A percentile compares a stretch with the other conserved stretches of the same genome.
Conservation (phyloP, 345 rosid genomes). For the Populus euphratica region DNA sequence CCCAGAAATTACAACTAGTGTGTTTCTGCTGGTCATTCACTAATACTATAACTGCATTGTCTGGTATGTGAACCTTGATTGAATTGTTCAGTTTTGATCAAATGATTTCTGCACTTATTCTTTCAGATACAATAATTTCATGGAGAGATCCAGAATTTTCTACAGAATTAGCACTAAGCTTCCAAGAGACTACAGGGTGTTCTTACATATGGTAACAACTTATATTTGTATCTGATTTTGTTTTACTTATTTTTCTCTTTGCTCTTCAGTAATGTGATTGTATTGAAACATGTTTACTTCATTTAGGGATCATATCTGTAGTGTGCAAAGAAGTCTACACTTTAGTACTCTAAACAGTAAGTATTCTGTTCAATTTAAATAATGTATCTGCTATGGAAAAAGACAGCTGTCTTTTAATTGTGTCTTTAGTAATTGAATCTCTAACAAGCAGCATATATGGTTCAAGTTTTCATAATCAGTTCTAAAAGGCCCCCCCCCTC, state of each 20-base stretch:
- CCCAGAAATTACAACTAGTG: not conserved
- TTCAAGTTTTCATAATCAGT: not conserved
- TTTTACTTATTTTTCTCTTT: not conserved
- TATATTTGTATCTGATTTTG: not conserved
- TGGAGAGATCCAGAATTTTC: slow-evolving; percentile 94
- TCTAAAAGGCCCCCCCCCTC: not conserved
- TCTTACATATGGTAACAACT: slow-evolving; percentile 70
- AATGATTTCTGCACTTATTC: slow-evolving; percentile 5
- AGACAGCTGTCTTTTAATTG: not conserved
- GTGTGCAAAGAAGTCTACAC: slow-evolving; percentile 77
- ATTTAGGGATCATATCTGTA: slow-evolving; percentile 80
- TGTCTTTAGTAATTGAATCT: not conserved
- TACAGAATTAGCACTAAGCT: slow-evolving; percentile 92
- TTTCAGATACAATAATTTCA: slow-evolving; percentile 86
- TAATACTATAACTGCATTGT: not conserved
- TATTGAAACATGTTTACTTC: slow-evolving; percentile 2
- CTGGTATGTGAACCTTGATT: not conserved
- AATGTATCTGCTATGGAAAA: not conserved
- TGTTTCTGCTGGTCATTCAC: not conserved
- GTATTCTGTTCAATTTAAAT: slow-evolving; percentile 19
- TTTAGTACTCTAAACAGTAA: slow-evolving; percentile 76
- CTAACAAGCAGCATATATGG: not conserved
- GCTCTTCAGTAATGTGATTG: not conserved
- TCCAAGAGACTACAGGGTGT: slow-evolving; percentile 93
- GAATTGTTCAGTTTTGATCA: slow-evolving; percentile 2